Conservation (phyloP, 495 filamentous ascomycete genomes). For the Penicillium longicatenatum region DNA sequence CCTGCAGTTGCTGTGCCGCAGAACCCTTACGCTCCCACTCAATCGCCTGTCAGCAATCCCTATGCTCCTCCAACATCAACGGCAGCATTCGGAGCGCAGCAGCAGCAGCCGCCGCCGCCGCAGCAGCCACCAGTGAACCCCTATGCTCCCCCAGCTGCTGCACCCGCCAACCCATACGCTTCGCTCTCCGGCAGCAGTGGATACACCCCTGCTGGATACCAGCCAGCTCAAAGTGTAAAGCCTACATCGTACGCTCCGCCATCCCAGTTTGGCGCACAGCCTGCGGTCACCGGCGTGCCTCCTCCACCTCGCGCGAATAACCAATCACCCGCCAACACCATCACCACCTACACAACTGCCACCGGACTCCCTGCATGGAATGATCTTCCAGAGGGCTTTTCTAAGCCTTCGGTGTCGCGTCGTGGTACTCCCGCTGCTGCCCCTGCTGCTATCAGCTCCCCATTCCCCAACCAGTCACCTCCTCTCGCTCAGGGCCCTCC, state of each 20-base stretch:
- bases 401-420: conserved; percentile 68
- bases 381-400: conserved; percentile 82
- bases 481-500: conserved; percentile 52
- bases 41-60: neutral
- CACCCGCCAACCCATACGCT: conserved; percentile 62
- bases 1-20: conserved; percentile 30
- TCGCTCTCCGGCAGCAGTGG: conserved; percentile 40
- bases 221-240: conserved; percentile 46
- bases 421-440: conserved; percentile 69
- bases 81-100: conserved; percentile 12
- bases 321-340: conserved; percentile 58
- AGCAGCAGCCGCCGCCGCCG: conserved; percentile 13
- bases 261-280: conserved; percentile 44
- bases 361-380: conserved; percentile 85
- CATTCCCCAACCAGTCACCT: conserved; percentile 68
- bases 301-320: conserved; percentile 60
- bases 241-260: conserved; percentile 29
- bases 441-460: conserved; percentile 58
- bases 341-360: conserved; percentile 66
- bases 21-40: conserved; percentile 33
- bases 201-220: conserved; percentile 50
- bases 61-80: conserved; percentile 13
- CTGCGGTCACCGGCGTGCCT: conserved; percentile 44
- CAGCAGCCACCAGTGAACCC: conserved; percentile 26
- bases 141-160: conserved; percentile 34